Conservation (phyloP, 192 early-diverging fungal genomes). For the Dimargaris verticillata region DNA sequence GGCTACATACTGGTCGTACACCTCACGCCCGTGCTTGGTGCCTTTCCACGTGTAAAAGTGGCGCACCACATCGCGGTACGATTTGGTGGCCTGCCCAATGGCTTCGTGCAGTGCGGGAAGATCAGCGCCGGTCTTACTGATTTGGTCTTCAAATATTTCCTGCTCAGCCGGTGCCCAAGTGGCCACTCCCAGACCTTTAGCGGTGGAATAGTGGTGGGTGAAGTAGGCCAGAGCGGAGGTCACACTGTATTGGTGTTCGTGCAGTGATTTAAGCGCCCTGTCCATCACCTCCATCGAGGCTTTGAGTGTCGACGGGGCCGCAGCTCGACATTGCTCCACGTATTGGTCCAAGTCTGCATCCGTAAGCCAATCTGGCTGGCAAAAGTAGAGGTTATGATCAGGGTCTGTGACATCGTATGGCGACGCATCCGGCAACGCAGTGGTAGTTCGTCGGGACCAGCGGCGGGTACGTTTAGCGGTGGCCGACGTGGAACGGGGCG, state of each 20-base stretch:
- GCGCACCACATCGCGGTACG: conserved; percentile 3
- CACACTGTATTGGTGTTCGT: conserved; percentile 32
- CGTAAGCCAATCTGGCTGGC: conserved; percentile 19
- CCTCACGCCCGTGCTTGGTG: not conserved
- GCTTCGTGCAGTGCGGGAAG: conserved; percentile 8
- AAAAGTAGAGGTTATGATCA: conserved; percentile 25
- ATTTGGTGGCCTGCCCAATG: not conserved
- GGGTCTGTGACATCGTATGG: conserved; percentile 3
- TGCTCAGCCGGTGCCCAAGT: conserved; percentile 37
- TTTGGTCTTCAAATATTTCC: conserved; percentile 33
- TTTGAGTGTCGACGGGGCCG: conserved; percentile 19
- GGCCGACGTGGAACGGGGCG: not conserved
- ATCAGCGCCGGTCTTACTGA: conserved; percentile 8
- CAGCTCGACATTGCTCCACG: conserved; percentile 18
- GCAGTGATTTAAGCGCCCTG: conserved; percentile 35
- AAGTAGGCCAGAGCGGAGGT: conserved; percentile 38
- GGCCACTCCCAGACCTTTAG: conserved; percentile 30
- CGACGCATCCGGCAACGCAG: not conserved
- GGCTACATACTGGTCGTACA: conserved; percentile 2
- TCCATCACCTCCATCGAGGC: conserved; percentile 50
- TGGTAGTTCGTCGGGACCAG: not conserved
- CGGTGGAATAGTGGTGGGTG: conserved; percentile 16
- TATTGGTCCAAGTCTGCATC: conserved; percentile 30
- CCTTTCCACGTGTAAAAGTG: conserved; percentile 12
- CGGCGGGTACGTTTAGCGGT: not conserved